Percentiles rank a stretch among this genome's conserved stretches.
Evolutionary conservation across 305 asterid genomes (phyloP).

Genomic region (Ruellia speciosa): DNA sequence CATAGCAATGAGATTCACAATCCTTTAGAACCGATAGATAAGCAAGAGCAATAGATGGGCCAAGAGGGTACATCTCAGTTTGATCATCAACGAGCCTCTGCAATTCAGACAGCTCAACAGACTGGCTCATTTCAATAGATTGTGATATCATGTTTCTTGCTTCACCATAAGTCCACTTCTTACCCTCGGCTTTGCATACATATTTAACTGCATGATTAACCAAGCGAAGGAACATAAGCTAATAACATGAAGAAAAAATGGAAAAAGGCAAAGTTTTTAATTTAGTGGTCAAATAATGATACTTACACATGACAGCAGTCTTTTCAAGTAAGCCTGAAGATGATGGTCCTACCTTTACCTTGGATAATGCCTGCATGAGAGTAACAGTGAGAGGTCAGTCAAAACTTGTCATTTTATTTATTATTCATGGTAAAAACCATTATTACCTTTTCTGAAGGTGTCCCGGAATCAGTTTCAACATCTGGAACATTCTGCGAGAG

Average conservation of each 20-base stretch:
- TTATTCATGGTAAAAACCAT: constrained; percentile 21
- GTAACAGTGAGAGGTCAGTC: constrained; percentile 12
- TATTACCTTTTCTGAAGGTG: constrained; percentile 60
- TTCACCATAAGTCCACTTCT: constrained; percentile 61
- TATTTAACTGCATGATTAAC: constrained; percentile 56
- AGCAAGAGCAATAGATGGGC: constrained; percentile 86
- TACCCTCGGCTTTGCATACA: constrained; percentile 72
- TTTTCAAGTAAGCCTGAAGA: constrained; percentile 82
- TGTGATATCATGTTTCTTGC: constrained; percentile 67
- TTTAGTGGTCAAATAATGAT: constrained; percentile 16
- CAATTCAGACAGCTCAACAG: constrained; percentile 53
- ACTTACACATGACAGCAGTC: constrained; percentile 84
- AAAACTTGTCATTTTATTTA: constrained; percentile 12
- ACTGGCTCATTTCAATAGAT: constrained; percentile 82
- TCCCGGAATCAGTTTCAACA: constrained; percentile 46
- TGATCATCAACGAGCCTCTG: constrained; percentile 72
- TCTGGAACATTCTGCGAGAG: constrained; percentile 56
- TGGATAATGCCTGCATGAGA: constrained; percentile 66
- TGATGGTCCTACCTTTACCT: constrained; percentile 84
- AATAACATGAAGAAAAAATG: constrained; percentile 7
- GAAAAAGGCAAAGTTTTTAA: constrained; percentile 15
- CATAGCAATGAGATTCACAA: constrained; percentile 69
- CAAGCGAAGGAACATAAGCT: not conserved
- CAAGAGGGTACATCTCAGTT: constrained; percentile 82
- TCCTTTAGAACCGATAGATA: constrained; percentile 80